Percentiles rank a stretch among this genome's conserved stretches.
Evolutionary conservation across 208 protist species (phyloP).

Genomic region (Leishmania gerbilli): DNA sequence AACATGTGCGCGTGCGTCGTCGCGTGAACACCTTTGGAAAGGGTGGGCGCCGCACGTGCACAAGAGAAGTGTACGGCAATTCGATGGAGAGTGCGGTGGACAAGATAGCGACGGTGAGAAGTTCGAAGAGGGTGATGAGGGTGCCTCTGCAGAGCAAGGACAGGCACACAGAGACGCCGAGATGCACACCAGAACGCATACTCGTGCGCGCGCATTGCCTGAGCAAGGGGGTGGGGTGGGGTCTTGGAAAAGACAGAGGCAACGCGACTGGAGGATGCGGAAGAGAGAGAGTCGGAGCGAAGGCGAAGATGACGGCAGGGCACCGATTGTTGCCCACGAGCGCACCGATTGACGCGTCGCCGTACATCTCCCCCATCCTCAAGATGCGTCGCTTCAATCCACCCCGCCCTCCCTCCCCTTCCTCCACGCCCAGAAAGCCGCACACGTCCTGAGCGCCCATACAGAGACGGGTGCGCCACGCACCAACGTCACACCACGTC

Average conservation of each 20-base stretch:
- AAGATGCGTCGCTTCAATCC: background rate
- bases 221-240: background rate
- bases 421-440: background rate
- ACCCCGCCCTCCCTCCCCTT: too few relatives aligned
- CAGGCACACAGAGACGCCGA: background rate
- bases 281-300: background rate
- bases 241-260: background rate
- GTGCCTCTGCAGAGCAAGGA: background rate
- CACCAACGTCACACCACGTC: background rate
- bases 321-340: background rate
- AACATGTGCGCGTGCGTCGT: constrained; percentile 44
- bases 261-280: background rate
- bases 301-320: background rate
- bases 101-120: background rate
- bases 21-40: background rate
- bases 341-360: background rate
- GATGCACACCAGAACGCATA: background rate
- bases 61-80: background rate
- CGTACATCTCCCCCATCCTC: background rate
- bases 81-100: background rate
- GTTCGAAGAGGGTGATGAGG: background rate
- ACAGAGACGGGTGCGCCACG: background rate
- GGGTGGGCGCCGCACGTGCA: background rate
- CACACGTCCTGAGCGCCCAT: background rate
- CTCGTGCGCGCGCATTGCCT: background rate